Evolutionary conservation across 495 filamentous ascomycete species (phyloP).

Genomic region (Xylaria scruposa): DNA sequence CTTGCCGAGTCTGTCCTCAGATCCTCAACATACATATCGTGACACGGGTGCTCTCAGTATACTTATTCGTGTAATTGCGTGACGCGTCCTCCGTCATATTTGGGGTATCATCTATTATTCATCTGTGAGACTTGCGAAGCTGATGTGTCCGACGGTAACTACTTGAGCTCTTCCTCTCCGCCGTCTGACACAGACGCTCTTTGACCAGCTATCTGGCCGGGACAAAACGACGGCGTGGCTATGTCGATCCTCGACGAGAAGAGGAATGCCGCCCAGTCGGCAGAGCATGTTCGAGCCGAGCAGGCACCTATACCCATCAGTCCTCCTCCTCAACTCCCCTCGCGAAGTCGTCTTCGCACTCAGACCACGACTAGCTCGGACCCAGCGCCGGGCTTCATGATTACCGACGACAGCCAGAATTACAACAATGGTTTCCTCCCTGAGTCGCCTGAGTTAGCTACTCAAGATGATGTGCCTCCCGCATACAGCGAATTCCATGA

Average conservation of each 20-base stretch:
- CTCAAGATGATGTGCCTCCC: constrained; percentile 46
- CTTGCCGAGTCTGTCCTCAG: neutral
- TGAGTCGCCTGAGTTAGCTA: constrained; percentile 39
- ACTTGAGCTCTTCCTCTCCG: neutral
- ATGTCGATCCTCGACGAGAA: constrained; percentile 22
- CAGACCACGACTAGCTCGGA: neutral
- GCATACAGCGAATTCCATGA: constrained; percentile 54
- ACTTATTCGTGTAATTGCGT: constrained; percentile 14
- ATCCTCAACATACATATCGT: constrained; percentile 10
- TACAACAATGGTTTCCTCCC: constrained; percentile 32
- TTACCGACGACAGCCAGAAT: constrained; percentile 17
- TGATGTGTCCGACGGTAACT: neutral
- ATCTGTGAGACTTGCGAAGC: neutral
- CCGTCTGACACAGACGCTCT: neutral
- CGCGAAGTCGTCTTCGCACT: neutral
- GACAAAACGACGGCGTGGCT: neutral
- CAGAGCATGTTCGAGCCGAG: neutral
- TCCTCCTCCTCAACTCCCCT: neutral
- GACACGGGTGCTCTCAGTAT: neutral
- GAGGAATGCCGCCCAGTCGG: neutral
- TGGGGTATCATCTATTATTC: neutral
- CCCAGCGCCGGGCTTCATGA: neutral
- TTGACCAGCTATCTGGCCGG: neutral
- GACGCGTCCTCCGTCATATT: neutral
- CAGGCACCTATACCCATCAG: constrained; percentile 12